Conservation (phyloP, 495 filamentous ascomycete species). For the Gamarada debralockiae region DNA sequence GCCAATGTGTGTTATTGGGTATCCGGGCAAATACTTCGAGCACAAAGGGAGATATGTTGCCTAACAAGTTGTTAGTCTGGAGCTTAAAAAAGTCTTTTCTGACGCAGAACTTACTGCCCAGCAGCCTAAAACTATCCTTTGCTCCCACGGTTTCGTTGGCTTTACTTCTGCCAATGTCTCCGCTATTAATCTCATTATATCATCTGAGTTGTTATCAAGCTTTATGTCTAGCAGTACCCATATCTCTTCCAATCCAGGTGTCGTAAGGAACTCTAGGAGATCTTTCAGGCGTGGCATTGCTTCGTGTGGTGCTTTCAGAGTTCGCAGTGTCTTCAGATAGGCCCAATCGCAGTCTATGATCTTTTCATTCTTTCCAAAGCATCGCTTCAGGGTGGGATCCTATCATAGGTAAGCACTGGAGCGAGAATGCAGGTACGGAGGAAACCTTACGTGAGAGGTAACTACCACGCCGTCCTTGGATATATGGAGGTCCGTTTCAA, state of each 20-base stretch:
- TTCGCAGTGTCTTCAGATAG: slow-evolving; percentile 64
- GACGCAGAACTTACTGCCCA: slow-evolving; percentile 61
- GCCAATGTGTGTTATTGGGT: slow-evolving; percentile 68
- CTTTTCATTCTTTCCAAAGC: slow-evolving; percentile 66
- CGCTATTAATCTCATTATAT: slow-evolving; percentile 63
- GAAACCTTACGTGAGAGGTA: slow-evolving; percentile 66
- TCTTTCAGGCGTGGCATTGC: slow-evolving; percentile 74
- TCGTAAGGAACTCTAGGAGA: slow-evolving; percentile 64
- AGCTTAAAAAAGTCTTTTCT: not conserved
- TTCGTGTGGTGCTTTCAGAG: slow-evolving; percentile 61
- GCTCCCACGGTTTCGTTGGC: slow-evolving; percentile 55
- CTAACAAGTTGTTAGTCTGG: slow-evolving; percentile 27
- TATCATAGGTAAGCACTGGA: slow-evolving; percentile 32
- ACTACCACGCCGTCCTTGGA: slow-evolving; percentile 82
- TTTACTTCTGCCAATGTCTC: slow-evolving; percentile 53
- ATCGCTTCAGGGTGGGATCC: slow-evolving; percentile 73
- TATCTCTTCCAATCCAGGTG: slow-evolving; percentile 54
- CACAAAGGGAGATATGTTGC: slow-evolving; percentile 59
- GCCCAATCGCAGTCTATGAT: slow-evolving; percentile 73
- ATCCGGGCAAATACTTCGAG: slow-evolving; percentile 58
- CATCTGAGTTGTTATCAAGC: slow-evolving; percentile 62
- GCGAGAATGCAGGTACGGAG: not conserved
- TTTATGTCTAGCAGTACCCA: slow-evolving; percentile 93
- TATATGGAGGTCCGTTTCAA: slow-evolving; percentile 87
- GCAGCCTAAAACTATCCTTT: slow-evolving; percentile 70